Evolutionary conservation across 495 filamentous ascomycete species (phyloP), one percentile per base, ranked within the genome.

Genomic region (Penicillium flavigenum): DNA sequence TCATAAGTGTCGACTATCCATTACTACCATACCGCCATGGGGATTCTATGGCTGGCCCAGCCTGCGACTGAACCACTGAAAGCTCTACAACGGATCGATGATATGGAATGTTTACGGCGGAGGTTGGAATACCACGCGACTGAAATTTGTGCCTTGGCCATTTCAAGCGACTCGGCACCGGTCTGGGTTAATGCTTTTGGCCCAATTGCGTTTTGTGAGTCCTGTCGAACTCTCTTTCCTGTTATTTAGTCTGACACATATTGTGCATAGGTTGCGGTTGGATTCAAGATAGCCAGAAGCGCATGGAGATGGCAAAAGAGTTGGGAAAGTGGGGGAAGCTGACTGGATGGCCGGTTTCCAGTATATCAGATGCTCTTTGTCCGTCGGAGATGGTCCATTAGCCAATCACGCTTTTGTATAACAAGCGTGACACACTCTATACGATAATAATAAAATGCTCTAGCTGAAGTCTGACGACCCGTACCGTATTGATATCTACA

Each of bases 161-260:
- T 72, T 22, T 71, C 69, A n/a, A 73, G 66, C 46, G 61, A 71
- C 17, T 69, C 60, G 5, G 60, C 61, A 8, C 54, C 73, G 2
- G 72, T 72, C 17, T 63, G 72, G 47, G 64, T 76, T 12, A 76
- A 75, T 57, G 57, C 69, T 26, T 76, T 74, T 44, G 72, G 72
- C 0, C 73, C 70, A 11, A 72, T 75, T 49, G 64, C 70, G 5
- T 73, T 68, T 38, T 76, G 72, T 75, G 52, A 57, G 72, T 65
- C 19, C 7, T 27, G 1, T 10, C 17, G 6, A 14, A 34, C 10
- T 3, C 0, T 4, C 3, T 14, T 3, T 34, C 31, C 11, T 3
- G 31, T 4, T 12, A 34, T 34, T 34, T 45, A 20, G 11, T 22
- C 54, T 53, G 12, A 41, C 34, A 54, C 46, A 54, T 27, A 32